Base-by-base conservation (phyloP, 2,329 filamentous ascomycete genomes). In the Colletotrichum agaves region DNA sequence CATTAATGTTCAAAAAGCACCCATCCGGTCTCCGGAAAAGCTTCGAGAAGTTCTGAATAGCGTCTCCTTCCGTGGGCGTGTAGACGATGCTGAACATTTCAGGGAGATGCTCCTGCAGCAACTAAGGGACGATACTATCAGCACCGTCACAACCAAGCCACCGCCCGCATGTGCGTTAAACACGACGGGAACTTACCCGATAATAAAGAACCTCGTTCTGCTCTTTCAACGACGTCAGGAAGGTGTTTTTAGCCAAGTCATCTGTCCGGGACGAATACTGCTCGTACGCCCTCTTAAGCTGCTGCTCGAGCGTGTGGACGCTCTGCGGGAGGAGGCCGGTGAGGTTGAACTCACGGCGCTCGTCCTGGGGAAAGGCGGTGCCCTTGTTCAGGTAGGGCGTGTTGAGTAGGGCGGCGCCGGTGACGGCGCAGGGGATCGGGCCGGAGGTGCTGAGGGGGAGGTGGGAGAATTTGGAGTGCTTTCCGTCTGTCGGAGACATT, bases 1-100 rank as follows among this genome's bases (percentile, higher is more conserved):
- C 88, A 17, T 88, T 82, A 53, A 97, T 91, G 72, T 91, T 93
- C 57, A 97, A 78, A 71, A 93, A 97, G 72, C 92, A 93, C 0
- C 94, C 94, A 71, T 95, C 91, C 0, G 93, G 92, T 17, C 87
- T 84, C 11, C 94, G 83, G 74, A 97, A 97, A 0, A 96, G 77
- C 0, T 90, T 82, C 0, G 93, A 96, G 75, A 93, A 97, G 70
- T 94, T 92, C 71, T 93, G 88, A 57, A 97, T 97, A 0, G 94
- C 94, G 44, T 97, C 93, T 8, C 92, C 93, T 79, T 97, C 93
- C 0, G 94, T 97, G 0, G 94, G 94, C 0, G 94, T 97, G 75
- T 97, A 97, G 31, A 97, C 92, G n/a, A 97, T 83, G 44, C 90
- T 89, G 74, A 97, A 94, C 92, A 97, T 96, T 75, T 97, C 93